Evolutionary conservation across 257 asterid species (phyloP), one percentile per base, ranked within the genome.

Genomic region (Nicotiana attenuata): DNA sequence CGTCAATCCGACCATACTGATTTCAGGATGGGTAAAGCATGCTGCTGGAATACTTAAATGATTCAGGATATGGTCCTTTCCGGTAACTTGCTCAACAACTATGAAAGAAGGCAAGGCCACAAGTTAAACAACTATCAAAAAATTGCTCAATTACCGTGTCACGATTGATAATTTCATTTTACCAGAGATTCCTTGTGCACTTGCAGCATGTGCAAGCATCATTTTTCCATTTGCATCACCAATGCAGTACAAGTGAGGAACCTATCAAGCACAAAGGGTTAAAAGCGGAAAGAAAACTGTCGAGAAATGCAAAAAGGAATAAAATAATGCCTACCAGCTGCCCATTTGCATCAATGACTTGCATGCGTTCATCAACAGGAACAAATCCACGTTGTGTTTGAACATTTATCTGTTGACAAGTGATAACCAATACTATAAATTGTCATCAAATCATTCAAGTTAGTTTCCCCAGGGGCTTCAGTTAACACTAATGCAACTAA

Each of bases 181-280:
- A 91, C 97, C 96, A 69, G 93, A 90, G 82, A 90, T 96, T 89
- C 99, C 98, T 89, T 96, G 99, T 35, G 99, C 99, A 85, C 98
- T 96, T 88, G 99, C 97, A 64, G 98, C 99, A 86, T 96, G 99
- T 80, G 99, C 99, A 84, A 94, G 97, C 99, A 96, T 96, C 99
- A 96, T 81, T 89, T 90, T 96, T 56, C 99, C 99, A 90, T 94
- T 94, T 85, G 99, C 99, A 91, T 96, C 99, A 85, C 98, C 98
- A 80, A 96, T 94, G 91, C 99, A 96, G 85, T 92, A 96, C 87
- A 96, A 87, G 84, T 94, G 94, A 69, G 98, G 98, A 85, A 96
- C 98, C 99, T 96, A 89, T 84, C 60, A 82, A 76, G 38, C 38
- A 81, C 31, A 31, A 20, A 38, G 24, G 71, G 45, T 19, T 56